Conservation (phyloP, 1,284 basidiomycete species). For the Cryptococcus sp. region DNA sequence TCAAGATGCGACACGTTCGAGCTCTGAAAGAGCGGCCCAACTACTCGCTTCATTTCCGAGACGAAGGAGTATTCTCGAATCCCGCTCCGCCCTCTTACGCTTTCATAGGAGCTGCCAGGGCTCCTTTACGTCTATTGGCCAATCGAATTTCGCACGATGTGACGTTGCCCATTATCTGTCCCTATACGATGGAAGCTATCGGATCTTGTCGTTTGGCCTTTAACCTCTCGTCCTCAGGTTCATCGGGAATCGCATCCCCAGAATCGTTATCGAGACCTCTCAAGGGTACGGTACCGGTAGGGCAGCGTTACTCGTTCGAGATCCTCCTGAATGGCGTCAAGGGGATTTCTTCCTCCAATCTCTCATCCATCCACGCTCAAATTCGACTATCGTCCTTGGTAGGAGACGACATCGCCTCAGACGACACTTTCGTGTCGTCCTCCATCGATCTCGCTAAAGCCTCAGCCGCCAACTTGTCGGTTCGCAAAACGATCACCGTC, state of each 20-base stretch:
- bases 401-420: conserved; percentile 62
- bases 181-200: conserved; percentile 87
- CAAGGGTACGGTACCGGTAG: conserved; percentile 60
- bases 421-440: conserved; percentile 75
- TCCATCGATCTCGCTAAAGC: conserved; percentile 68
- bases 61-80: conserved; percentile 89
- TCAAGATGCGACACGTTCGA: conserved; percentile 89
- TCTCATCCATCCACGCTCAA: conserved; percentile 76
- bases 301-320: conserved; percentile 75
- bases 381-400: conserved; percentile 74
- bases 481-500: conserved; percentile 74
- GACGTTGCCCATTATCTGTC: conserved; percentile 79
- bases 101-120: conserved; percentile 80
- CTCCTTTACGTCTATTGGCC: conserved; percentile 76
- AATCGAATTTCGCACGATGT: conserved; percentile 70
- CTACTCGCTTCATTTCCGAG: conserved; percentile 87
- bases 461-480: conserved; percentile 69
- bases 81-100: conserved; percentile 77
- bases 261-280: conserved; percentile 49
- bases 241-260: conserved; percentile 35
- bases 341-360: conserved; percentile 78
- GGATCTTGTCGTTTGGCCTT: conserved; percentile 72
- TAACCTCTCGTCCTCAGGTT: conserved; percentile 39
- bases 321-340: conserved; percentile 78
- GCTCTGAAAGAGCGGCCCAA: conserved; percentile 89